A percentile compares a stretch with the other conserved stretches of the same genome.
Evolutionary conservation across 2,329 filamentous ascomycete genomes (phyloP).

Genomic region (Juglanconis oblonga): DNA sequence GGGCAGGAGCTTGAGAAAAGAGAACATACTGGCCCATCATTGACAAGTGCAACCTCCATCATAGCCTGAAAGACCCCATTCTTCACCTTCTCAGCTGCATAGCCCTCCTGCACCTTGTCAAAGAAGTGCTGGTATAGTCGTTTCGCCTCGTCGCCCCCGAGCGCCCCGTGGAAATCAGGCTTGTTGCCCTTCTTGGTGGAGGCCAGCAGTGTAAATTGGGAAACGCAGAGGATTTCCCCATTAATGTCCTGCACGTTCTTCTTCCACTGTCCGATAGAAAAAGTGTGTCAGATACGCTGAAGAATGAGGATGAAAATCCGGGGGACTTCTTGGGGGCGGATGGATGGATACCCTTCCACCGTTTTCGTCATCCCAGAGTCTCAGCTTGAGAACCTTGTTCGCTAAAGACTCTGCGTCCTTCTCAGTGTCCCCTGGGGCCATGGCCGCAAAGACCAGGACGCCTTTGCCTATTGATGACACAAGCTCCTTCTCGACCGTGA

Average conservation of each 20-base stretch:
- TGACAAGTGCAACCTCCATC: conserved; percentile 95
- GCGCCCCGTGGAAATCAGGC: conserved; percentile 89
- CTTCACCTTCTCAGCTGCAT: conserved; percentile 74
- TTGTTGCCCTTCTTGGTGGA: conserved; percentile 95
- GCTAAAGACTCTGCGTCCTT: conserved; percentile 85
- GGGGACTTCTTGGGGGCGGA: neutral
- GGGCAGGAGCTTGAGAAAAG: neutral
- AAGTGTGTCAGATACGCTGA: conserved; percentile 1
- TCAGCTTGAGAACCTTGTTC: conserved; percentile 82
- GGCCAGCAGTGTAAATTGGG: conserved; percentile 92
- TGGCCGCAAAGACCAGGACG: conserved; percentile 84
- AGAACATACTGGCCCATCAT: conserved; percentile 66
- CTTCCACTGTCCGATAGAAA: conserved; percentile 68
- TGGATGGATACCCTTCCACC: conserved; percentile 57
- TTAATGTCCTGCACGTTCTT: conserved; percentile 80
- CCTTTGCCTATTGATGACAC: conserved; percentile 90
- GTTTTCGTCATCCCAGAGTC: conserved; percentile 81
- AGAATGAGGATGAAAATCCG: neutral
- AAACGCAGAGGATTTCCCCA: conserved; percentile 95
- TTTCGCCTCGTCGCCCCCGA: conserved; percentile 73
- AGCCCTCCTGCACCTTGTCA: conserved; percentile 68
- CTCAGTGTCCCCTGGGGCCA: conserved; percentile 84
- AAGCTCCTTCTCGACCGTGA: conserved; percentile 87
- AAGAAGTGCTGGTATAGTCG: conserved; percentile 83
- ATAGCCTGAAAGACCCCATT: conserved; percentile 97